A percentile compares a stretch with the other conserved stretches of the same genome.
Conservation (phyloP, 179 eudicot species). For the Beta macrorhiza region DNA sequence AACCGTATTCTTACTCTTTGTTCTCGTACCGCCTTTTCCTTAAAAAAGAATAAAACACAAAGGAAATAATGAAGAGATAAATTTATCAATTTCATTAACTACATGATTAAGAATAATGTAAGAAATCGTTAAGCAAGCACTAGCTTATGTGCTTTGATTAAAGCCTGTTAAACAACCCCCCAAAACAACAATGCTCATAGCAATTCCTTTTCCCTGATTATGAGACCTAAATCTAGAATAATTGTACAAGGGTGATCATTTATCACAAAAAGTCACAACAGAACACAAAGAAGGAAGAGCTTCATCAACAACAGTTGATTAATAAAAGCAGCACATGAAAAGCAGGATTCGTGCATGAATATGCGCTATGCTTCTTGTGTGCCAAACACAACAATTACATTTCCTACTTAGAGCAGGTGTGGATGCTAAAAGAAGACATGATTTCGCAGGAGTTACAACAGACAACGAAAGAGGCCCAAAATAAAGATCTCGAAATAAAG, state of each 20-base stretch:
- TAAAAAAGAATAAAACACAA: too few relatives aligned
- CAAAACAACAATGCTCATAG: not conserved
- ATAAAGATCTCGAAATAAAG: conserved; percentile 5
- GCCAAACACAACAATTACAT: not conserved
- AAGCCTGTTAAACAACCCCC: not conserved
- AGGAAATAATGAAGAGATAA: too few relatives aligned
- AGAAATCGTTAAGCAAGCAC: too few relatives aligned
- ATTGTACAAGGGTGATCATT: not conserved
- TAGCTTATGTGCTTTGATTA: not conserved
- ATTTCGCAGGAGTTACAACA: conserved; percentile 8
- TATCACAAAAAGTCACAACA: not conserved
- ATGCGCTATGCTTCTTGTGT: not conserved
- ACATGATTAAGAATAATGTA: not conserved
- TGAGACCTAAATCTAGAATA: not conserved
- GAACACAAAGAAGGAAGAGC: not conserved
- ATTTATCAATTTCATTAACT: too few relatives aligned
- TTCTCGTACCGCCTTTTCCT: too few relatives aligned
- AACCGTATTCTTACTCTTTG: too few relatives aligned
- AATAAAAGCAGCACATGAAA: not conserved
- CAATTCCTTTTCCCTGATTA: not conserved
- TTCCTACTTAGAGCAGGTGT: not conserved
- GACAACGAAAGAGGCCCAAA: not conserved
- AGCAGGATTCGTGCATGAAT: not conserved
- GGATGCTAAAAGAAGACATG: not conserved
- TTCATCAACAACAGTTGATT: not conserved